Evolutionary conservation across 129 eudicot genomes (phyloP).

Genomic region (Pittosporum tobira): DNA sequence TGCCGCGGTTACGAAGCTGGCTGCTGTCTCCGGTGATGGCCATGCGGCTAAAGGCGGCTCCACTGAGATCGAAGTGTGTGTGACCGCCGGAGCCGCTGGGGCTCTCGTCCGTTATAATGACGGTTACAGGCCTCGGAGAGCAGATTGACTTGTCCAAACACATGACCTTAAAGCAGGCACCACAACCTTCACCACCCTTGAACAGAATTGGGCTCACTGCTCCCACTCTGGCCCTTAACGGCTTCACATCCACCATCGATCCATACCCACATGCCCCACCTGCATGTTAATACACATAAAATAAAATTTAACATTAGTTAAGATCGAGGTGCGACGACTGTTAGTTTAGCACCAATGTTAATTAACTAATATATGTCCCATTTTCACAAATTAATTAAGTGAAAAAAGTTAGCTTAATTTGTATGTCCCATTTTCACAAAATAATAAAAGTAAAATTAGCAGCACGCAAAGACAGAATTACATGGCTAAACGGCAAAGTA

Average conservation of each 20-base stretch:
- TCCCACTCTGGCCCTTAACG: constrained; percentile 87
- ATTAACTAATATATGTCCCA: too few species aligned
- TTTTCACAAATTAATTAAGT: too few species aligned
- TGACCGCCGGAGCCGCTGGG: constrained; percentile 78
- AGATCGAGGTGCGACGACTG: too few species aligned
- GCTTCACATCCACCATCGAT: constrained; percentile 85
- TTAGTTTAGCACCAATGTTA: too few species aligned
- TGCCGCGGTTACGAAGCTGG: constrained; percentile 79
- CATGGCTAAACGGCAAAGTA: too few species aligned
- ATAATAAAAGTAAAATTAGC: too few species aligned
- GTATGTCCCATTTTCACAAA: too few species aligned
- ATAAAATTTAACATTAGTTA: not conserved
- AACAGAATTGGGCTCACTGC: constrained; percentile 90
- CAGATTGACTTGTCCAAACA: constrained; percentile 80
- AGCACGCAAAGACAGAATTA: too few species aligned
- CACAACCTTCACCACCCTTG: constrained; percentile 91
- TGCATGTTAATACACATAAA: constrained; percentile 1
- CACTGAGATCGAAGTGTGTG: constrained; percentile 92
- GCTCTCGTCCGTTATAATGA: constrained; percentile 80
- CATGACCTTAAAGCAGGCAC: constrained; percentile 91
- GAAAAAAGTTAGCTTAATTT: too few species aligned
- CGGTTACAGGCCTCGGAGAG: constrained; percentile 79
- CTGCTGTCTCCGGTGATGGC: constrained; percentile 63
- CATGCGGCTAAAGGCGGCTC: constrained; percentile 93
- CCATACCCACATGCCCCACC: constrained; percentile 99